Percentiles rank a stretch among this genome's conserved stretches.
phyloP scores from a whole-genome alignment of 495 filamentous ascomycete genomes.

The Penicillium paxilli region DNA sequence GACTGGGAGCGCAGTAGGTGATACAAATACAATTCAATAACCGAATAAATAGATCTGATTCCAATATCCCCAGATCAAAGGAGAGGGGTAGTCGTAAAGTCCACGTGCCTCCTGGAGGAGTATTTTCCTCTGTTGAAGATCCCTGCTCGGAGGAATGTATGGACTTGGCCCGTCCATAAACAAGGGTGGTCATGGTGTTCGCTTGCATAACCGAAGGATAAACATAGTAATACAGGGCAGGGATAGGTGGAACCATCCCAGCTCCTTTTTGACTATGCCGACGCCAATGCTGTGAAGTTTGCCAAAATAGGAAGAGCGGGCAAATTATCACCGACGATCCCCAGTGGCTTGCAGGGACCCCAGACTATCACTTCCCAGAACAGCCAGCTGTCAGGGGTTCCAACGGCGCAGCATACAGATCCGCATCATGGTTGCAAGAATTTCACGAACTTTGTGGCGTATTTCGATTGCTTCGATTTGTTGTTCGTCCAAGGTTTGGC shows the following conservation, averaged over 20 bases:
- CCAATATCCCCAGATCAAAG: neutral
- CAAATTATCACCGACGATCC: slow-evolving; percentile 8
- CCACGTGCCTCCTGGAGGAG: slow-evolving; percentile 18
- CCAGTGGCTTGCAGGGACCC: neutral
- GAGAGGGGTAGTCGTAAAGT: slow-evolving; percentile 4
- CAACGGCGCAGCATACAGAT: slow-evolving; percentile 1
- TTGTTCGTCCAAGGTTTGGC: neutral
- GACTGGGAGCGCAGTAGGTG: slow-evolving; percentile 1
- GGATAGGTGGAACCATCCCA: slow-evolving; percentile 7
- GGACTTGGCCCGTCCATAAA: slow-evolving; percentile 8
- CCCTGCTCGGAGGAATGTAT: slow-evolving; percentile 17
- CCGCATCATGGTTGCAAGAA: neutral
- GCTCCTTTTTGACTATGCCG: neutral
- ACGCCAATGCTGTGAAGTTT: neutral
- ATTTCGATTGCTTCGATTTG: no score
- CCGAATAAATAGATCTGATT: neutral
- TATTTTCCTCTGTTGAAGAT: slow-evolving; percentile 8
- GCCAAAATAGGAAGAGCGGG: neutral
- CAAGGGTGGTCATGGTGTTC: slow-evolving; percentile 1
- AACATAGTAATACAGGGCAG: neutral
- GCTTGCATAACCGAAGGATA: slow-evolving; percentile 20
- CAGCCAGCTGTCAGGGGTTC: slow-evolving; percentile 15
- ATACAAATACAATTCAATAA: neutral
- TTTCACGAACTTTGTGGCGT: neutral
- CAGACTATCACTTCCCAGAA: slow-evolving; percentile 21